Base-by-base conservation (phyloP, 2,329 filamentous ascomycete species). In the Aspergillus tanneri region DNA sequence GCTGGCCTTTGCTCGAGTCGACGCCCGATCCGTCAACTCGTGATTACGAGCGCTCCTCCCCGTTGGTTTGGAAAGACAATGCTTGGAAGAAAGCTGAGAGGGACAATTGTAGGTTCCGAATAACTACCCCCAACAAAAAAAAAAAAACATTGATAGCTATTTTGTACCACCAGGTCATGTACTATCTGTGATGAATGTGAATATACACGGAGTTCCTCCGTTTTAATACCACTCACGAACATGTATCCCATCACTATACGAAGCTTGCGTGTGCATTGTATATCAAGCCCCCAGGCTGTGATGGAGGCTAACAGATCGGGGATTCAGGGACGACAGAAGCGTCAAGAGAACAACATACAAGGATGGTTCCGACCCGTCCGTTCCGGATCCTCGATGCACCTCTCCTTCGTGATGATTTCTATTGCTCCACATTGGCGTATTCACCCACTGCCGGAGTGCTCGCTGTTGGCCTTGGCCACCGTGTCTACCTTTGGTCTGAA, bases 351-450 rank as follows among this genome's bases (percentile, higher is more conserved):
- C 34, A 25, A 30, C 50, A 51, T 35, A 53, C 62, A 47, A 73
- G 78, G 45, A 69, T 75, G 27, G 75, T 93, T 34, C 87, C 89
- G 28, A 77, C 79, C 6, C 80, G 87, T 14, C 88, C 90, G 4
- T 95, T 95, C 72, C 88, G 87, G 72, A 87, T 96, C 5, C 78
- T 99, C 4, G 90, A 96, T 71, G 92, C 92, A 7, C 90, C 91
- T 2, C 82, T 84, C 43, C 76, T 97, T n/a, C 84, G 90, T 47
- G 90, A 97, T 61, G 92, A 99, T 68, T 99, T 91, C 67, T 99
- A 99, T 67, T 96, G 90, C 71, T 93, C 91, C 0, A 79, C 91
- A 2, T 77, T 99, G 45, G 90, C 93, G 8, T 97, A 96, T 67
- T 95, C 87, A 0, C 69, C 79, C 32, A 87, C 82, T 6, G 81